Evolutionary conservation across 2,329 filamentous ascomycete genomes (phyloP).

Genomic region (Chaetomium sp.): DNA sequence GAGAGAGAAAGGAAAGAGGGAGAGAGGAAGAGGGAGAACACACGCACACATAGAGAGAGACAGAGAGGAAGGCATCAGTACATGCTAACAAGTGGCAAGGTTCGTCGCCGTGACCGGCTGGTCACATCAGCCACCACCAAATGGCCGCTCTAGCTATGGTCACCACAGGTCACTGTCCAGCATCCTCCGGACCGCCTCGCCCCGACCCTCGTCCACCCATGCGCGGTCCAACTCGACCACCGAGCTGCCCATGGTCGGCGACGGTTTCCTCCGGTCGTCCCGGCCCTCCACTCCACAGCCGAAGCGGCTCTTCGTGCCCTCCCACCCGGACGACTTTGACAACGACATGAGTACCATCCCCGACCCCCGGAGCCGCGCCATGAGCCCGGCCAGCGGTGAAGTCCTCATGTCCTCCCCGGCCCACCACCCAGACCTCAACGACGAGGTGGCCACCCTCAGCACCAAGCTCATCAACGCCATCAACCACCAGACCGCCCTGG

Average conservation of each 20-base stretch:
- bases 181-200: constrained; percentile 40
- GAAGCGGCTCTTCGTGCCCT: constrained; percentile 15
- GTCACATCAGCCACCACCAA: constrained; percentile 20
- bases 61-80: constrained; percentile 21
- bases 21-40: not conserved
- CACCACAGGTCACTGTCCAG: constrained; percentile 50
- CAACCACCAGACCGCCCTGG: constrained; percentile 87
- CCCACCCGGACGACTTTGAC: constrained; percentile 40
- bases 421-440: constrained; percentile 51
- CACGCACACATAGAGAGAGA: not conserved
- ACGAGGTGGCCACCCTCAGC: constrained; percentile 82
- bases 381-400: constrained; percentile 38
- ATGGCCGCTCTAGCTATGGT: constrained; percentile 30
- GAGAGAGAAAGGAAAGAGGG: too few relatives aligned
- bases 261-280: constrained; percentile 7
- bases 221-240: constrained; percentile 35
- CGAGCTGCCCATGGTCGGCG: constrained; percentile 17
- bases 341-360: constrained; percentile 64
- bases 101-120: constrained; percentile 25
- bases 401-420: constrained; percentile 24
- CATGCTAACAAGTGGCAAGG: constrained; percentile 18
- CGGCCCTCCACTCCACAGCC: constrained; percentile 18
- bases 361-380: constrained; percentile 51
- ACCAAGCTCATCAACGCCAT: constrained; percentile 96
- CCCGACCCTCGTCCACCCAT: constrained; percentile 34